phyloP scores from a whole-genome alignment of 2,329 filamentous ascomycete species.

The Balansia obtecta region DNA sequence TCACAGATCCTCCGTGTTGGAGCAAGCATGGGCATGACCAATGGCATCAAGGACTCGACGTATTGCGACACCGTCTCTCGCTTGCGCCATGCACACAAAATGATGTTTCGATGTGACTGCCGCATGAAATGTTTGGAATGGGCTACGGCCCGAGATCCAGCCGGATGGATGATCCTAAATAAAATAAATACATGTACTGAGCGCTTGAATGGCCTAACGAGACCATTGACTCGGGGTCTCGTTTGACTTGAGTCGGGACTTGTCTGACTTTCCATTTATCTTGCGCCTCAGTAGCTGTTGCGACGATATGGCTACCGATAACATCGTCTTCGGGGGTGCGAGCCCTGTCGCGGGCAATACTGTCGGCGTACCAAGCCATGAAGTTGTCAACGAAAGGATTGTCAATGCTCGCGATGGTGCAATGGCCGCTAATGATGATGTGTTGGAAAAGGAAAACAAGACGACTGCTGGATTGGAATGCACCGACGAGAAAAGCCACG shows the following conservation, averaged over 20 bases:
- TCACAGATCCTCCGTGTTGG: no score
- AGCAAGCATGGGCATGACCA: background rate
- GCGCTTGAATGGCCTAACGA: background rate
- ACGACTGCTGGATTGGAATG: slow-evolving; percentile 5
- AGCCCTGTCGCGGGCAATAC: background rate
- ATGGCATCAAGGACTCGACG: background rate
- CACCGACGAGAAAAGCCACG: slow-evolving; percentile 17
- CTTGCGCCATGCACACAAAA: background rate
- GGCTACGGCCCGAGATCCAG: background rate
- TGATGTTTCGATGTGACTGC: background rate
- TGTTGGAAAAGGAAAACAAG: background rate
- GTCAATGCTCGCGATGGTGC: background rate
- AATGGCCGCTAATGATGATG: background rate
- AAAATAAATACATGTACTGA: background rate
- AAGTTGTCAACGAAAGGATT: background rate
- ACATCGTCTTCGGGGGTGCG: background rate
- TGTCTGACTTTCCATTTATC: background rate
- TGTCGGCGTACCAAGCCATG: background rate
- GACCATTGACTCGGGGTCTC: background rate
- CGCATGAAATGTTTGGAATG: background rate
- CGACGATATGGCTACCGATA: background rate
- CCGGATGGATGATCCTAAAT: background rate
- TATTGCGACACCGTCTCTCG: background rate
- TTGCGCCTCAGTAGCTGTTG: background rate
- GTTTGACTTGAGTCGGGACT: background rate